A percentile compares a stretch with the other conserved stretches of the same genome.
Evolutionary conservation across 192 early-diverging fungal species (phyloP).

Genomic region (Rhizophagus sp.): DNA sequence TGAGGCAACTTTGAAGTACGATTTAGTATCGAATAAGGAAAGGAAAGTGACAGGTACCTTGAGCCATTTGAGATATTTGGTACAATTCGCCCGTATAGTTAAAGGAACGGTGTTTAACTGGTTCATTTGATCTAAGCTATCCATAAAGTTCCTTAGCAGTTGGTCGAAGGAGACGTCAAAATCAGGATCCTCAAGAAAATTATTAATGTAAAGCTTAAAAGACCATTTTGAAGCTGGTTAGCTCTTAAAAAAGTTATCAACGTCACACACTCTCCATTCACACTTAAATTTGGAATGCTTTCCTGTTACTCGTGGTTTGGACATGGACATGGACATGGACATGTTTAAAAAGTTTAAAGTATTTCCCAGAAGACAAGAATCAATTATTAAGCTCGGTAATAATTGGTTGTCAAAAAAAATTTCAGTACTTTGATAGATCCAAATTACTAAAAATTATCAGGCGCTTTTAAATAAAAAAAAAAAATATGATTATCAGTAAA

Average conservation of each 20-base stretch:
- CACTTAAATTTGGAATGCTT: constrained; percentile 14
- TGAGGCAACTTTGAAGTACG: constrained; percentile 10
- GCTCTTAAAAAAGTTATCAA: constrained; percentile 27
- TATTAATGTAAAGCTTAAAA: constrained; percentile 22
- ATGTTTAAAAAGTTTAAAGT: too few relatives aligned
- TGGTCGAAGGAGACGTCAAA: constrained; percentile 14
- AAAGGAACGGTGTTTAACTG: constrained; percentile 4
- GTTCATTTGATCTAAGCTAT: constrained; percentile 25
- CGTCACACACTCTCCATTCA: neutral
- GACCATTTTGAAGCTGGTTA: constrained; percentile 25
- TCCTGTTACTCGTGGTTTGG: neutral
- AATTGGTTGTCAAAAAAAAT: too few relatives aligned
- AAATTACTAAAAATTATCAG: too few relatives aligned
- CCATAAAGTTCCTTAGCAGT: constrained; percentile 9
- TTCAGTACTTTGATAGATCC: too few relatives aligned
- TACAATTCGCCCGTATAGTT: constrained; percentile 14
- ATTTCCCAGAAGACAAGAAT: too few relatives aligned
- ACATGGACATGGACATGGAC: neutral
- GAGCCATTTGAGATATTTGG: constrained; percentile 5
- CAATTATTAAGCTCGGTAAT: too few relatives aligned
- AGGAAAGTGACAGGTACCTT: neutral
- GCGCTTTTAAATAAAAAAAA: too few relatives aligned
- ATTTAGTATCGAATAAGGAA: neutral
- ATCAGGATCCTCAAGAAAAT: neutral
- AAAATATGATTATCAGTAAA: too few relatives aligned